phyloP scores from a whole-genome alignment of 31 red algal genomes.

The Porphyra umbilicalis region DNA sequence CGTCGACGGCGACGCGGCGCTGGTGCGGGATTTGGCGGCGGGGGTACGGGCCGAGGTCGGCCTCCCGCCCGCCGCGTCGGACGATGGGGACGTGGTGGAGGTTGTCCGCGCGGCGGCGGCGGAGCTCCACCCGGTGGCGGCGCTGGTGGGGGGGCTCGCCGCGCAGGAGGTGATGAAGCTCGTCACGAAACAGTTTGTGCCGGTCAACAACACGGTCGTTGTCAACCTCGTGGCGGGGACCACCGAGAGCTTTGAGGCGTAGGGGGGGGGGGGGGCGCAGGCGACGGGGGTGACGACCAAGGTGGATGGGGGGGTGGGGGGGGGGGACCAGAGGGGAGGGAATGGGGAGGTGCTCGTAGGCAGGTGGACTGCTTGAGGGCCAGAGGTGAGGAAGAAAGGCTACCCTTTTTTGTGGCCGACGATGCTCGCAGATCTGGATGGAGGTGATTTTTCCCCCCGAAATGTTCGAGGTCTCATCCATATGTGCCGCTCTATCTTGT shows the following conservation, averaged over 20 bases:
- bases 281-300: neutral
- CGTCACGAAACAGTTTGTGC: slow-evolving; percentile 80
- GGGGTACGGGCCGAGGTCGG: slow-evolving; percentile 33
- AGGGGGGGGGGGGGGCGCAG: neutral
- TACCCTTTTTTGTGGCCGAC: too few relatives aligned
- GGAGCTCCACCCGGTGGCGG: slow-evolving; percentile 66
- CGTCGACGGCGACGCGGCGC: slow-evolving; percentile 17
- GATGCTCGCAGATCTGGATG: too few relatives aligned
- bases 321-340: too few relatives aligned
- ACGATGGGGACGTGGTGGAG: slow-evolving; percentile 29
- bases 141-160: slow-evolving; percentile 69
- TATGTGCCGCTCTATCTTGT: too few relatives aligned
- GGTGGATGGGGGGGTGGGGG: too few relatives aligned
- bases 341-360: too few relatives aligned
- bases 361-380: too few relatives aligned
- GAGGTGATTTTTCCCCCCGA: too few relatives aligned
- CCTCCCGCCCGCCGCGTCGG: neutral
- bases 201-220: slow-evolving; percentile 53
- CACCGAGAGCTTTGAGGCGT: slow-evolving; percentile 46
- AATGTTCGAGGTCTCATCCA: too few relatives aligned
- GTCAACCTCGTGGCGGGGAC: slow-evolving; percentile 46
- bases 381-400: too few relatives aligned
- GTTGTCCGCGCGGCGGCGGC: slow-evolving; percentile 56
- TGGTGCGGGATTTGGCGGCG: slow-evolving; percentile 23
- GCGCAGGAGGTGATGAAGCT: slow-evolving; percentile 79